Evolutionary conservation across 2,329 filamentous ascomycete genomes (phyloP).

Genomic region (Nemania sp.): DNA sequence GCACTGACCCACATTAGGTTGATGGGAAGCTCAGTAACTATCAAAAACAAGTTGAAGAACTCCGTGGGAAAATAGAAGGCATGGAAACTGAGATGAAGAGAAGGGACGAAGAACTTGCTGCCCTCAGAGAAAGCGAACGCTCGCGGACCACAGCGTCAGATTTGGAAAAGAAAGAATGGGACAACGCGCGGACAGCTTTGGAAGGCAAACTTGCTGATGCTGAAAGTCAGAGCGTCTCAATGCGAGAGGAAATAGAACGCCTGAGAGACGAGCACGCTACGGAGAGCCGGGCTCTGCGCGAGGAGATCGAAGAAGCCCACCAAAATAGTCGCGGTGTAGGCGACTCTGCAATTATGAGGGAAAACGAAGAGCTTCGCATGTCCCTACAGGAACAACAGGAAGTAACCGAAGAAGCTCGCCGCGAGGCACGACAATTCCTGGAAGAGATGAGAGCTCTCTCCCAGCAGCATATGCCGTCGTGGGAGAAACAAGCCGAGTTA

Average conservation of each 20-base stretch:
- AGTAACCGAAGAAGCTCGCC: constrained; percentile 83
- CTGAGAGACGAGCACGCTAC: constrained; percentile 70
- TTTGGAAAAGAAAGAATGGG: constrained; percentile 72
- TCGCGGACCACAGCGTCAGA: constrained; percentile 56
- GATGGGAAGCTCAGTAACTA: constrained; percentile 79
- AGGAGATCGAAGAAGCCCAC: constrained; percentile 62
- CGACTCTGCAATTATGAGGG: constrained; percentile 63
- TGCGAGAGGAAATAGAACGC: constrained; percentile 78
- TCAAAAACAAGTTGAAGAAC: constrained; percentile 73
- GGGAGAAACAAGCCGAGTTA: constrained; percentile 81
- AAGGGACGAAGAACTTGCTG: constrained; percentile 72
- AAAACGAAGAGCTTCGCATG: constrained; percentile 70
- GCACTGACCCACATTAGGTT: constrained; percentile 47
- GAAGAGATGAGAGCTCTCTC: constrained; percentile 89
- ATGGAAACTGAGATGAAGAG: constrained; percentile 72
- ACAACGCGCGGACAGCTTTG: constrained; percentile 66
- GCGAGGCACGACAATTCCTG: constrained; percentile 81
- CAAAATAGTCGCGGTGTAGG: constrained; percentile 41
- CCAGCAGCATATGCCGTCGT: constrained; percentile 74
- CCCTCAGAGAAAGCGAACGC: constrained; percentile 62
- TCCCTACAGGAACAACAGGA: constrained; percentile 75
- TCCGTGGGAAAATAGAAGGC: constrained; percentile 73
- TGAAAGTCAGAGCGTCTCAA: constrained; percentile 74
- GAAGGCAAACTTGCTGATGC: constrained; percentile 76
- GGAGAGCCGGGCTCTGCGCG: constrained; percentile 65